phyloP scores from a whole-genome alignment of 495 filamentous ascomycete species.

The Hyaloscypha bicolor region DNA sequence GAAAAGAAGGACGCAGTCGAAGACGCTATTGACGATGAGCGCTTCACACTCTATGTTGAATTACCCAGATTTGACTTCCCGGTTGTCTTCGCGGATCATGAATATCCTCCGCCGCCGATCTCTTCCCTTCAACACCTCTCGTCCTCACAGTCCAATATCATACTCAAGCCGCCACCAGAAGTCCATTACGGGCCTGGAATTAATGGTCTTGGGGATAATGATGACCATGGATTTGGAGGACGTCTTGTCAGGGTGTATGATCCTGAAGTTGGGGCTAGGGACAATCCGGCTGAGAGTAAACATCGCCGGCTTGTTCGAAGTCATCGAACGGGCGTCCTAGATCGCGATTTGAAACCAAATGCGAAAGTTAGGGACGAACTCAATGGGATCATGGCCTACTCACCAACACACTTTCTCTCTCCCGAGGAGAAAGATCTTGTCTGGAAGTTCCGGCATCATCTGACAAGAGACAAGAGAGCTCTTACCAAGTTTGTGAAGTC shows the following conservation, averaged over 20 bases:
- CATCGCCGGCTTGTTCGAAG: constrained; percentile 89
- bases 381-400: constrained; percentile 88
- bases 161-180: constrained; percentile 76
- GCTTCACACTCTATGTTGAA: constrained; percentile 82
- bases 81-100: constrained; percentile 90
- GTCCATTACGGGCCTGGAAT: constrained; percentile 84
- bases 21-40: constrained; percentile 52
- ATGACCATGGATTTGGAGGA: constrained; percentile 51
- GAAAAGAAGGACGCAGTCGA: constrained; percentile 27
- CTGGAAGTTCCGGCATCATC: constrained; percentile 94
- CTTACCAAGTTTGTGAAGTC: constrained; percentile 98
- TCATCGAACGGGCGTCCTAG: constrained; percentile 88
- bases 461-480: constrained; percentile 90
- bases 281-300: constrained; percentile 95
- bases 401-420: constrained; percentile 84
- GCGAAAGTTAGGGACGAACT: constrained; percentile 95
- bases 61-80: constrained; percentile 95
- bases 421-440: constrained; percentile 92
- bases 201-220: constrained; percentile 57
- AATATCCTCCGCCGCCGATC: constrained; percentile 83
- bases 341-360: constrained; percentile 93
- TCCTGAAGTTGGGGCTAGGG: constrained; percentile 82
- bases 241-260: constrained; percentile 86
- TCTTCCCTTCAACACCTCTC: constrained; percentile 67
- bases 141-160: constrained; percentile 63